These are phyloP conservation scores for Cytauxzoon felis DNA, from an alignment of 169 alveolate genomes.

Conservation along the genomic window DNA sequence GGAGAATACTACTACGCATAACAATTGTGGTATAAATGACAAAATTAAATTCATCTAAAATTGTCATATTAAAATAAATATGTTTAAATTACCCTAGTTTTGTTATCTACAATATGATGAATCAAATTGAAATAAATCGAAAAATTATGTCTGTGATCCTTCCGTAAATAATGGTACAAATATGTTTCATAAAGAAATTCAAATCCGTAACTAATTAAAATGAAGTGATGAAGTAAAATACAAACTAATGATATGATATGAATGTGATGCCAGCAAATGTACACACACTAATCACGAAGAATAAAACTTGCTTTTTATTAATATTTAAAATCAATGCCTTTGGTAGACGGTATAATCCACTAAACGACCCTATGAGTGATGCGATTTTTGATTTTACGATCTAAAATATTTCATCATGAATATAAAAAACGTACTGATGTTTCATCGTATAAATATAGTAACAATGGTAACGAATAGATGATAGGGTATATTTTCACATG, in stretches of 20 bases:
- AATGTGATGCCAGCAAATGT: constrained; percentile 4
- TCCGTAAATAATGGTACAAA: constrained; percentile 91
- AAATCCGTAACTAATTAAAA: constrained; percentile 79
- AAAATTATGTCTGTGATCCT: constrained; percentile 96
- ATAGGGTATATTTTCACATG: constrained; percentile 95
- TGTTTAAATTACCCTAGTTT: constrained; percentile 61
- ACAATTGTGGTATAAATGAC: constrained; percentile 44
- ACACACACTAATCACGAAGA: constrained; percentile 17
- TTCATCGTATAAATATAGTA: constrained; percentile 64
- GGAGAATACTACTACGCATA: constrained; percentile 31
- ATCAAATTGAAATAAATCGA: constrained; percentile 92
- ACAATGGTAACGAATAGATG: constrained; percentile 88
- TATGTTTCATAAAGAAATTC: constrained; percentile 90
- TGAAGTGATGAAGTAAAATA: not conserved
- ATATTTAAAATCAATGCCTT: not conserved
- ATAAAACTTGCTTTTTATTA: constrained; percentile 18
- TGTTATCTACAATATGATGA: constrained; percentile 75
- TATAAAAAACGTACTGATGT: constrained; percentile 1
- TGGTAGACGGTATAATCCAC: not conserved
- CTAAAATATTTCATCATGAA: not conserved
- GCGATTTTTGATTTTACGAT: not conserved
- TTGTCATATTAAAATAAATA: not conserved
- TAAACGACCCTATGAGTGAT: constrained; percentile 2
- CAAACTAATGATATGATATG: constrained; percentile 25
- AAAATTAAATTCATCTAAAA: constrained; percentile 33